Percentiles rank a stretch among this genome's conserved stretches.
These are phyloP conservation scores for Moesziomyces sp. DNA, from an alignment of 1,284 basidiomycete genomes.

Conservation along the genomic window DNA sequence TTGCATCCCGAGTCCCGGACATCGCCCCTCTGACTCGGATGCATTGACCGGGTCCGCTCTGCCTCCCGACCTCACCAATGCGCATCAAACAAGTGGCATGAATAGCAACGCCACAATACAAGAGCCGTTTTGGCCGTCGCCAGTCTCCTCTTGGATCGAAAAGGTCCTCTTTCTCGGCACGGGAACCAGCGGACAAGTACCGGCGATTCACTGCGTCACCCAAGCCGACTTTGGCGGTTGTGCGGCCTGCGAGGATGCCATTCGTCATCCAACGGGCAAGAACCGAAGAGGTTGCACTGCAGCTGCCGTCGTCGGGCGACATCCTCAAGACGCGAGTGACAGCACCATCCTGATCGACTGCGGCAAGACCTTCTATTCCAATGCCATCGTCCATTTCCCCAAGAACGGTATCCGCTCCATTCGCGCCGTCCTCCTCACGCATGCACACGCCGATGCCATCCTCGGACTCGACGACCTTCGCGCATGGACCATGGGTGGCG, in stretches of 20 bases:
- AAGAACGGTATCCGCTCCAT: conserved; percentile 49
- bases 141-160: conserved; percentile 50
- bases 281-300: conserved; percentile 60
- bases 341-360: conserved; percentile 64
- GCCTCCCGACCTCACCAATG: too few relatives aligned
- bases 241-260: conserved; percentile 57
- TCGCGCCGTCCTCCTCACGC: conserved; percentile 61
- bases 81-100: neutral
- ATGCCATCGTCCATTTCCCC: conserved; percentile 49
- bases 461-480: conserved; percentile 62
- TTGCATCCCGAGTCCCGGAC: too few relatives aligned
- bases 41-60: too few relatives aligned
- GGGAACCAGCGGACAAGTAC: conserved; percentile 62
- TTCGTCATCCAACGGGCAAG: conserved; percentile 46
- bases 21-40: too few relatives aligned
- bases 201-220: conserved; percentile 59
- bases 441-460: conserved; percentile 64
- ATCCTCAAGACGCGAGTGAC: conserved; percentile 14
- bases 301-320: conserved; percentile 43
- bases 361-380: conserved; percentile 63
- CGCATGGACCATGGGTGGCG: conserved; percentile 62
- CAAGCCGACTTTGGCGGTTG: conserved; percentile 45
- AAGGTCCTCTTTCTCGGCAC: conserved; percentile 61
- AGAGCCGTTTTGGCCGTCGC: conserved; percentile 14
- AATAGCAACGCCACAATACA: neutral